Evolutionary conservation across 371 early-diverging fungal genomes (phyloP).

Genomic region (Rhizopus microsporus): DNA sequence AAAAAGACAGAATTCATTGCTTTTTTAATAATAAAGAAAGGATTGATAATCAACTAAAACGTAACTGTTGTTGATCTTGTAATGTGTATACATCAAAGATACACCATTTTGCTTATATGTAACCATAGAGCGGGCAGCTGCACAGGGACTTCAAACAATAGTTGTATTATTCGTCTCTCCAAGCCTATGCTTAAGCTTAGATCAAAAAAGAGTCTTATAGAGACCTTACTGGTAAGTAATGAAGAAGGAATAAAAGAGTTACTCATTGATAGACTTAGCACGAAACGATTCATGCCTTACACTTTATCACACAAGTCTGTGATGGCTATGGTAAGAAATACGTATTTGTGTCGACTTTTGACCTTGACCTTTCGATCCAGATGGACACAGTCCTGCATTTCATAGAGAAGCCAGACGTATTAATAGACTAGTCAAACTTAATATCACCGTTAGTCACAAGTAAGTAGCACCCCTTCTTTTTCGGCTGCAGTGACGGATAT

Average conservation of each 20-base stretch:
- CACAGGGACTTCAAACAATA: constrained; percentile 36
- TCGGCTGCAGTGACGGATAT: neutral
- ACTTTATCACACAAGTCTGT: constrained; percentile 57
- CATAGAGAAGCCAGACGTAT: constrained; percentile 52
- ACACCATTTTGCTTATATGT: no score
- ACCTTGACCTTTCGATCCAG: constrained; percentile 7
- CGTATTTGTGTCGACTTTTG: neutral
- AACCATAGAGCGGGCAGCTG: constrained; percentile 52
- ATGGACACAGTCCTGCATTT: constrained; percentile 59
- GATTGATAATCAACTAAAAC: no score
- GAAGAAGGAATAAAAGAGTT: neutral
- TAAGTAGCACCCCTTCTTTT: constrained; percentile 7
- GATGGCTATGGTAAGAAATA: constrained; percentile 37
- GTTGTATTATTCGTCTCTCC: constrained; percentile 57
- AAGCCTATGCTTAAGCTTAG: constrained; percentile 72
- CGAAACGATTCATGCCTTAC: constrained; percentile 63
- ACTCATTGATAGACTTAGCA: constrained; percentile 28
- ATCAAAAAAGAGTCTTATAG: constrained; percentile 54
- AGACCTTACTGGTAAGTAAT: constrained; percentile 45
- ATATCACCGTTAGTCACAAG: constrained; percentile 65
- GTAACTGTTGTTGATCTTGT: no score
- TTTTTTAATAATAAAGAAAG: no score
- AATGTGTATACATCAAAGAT: no score
- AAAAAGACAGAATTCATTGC: no score
- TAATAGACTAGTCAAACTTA: constrained; percentile 51